Evolutionary conservation across 2,329 filamentous ascomycete species (phyloP).

Genomic region (Phyllosticta citrichinensis): DNA sequence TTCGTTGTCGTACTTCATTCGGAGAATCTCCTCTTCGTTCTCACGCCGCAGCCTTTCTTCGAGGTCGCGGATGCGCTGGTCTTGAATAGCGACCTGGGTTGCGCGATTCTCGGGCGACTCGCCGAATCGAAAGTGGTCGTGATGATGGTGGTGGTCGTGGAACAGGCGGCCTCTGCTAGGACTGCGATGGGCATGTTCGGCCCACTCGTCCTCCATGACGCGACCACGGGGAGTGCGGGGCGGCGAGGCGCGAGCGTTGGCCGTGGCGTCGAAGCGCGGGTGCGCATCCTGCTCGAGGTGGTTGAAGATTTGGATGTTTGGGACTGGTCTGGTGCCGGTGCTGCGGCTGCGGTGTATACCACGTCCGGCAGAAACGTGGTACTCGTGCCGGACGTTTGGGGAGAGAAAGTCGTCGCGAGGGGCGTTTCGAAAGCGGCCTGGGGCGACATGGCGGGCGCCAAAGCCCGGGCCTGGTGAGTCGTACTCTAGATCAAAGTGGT

Average conservation of each 20-base stretch:
- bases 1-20: constrained; percentile 10
- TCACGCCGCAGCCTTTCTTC: constrained; percentile 18
- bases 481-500: not conserved
- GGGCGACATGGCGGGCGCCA: not conserved
- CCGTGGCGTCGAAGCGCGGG: constrained; percentile 23
- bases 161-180: constrained; percentile 24
- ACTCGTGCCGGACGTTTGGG: constrained; percentile 19
- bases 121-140: constrained; percentile 8
- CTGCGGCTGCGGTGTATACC: constrained; percentile 36
- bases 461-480: not conserved
- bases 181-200: constrained; percentile 26
- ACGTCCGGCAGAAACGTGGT: constrained; percentile 9
- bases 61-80: constrained; percentile 3
- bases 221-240: constrained; percentile 18
- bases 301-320: constrained; percentile 39
- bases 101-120: constrained; percentile 15
- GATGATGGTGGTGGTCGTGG: constrained; percentile 16
- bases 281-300: constrained; percentile 30
- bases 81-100: constrained; percentile 3
- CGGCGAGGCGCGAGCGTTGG: constrained; percentile 20
- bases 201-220: constrained; percentile 23
- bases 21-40: constrained; percentile 19
- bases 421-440: constrained; percentile 11
- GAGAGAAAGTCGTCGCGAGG: constrained; percentile 21
- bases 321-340: constrained; percentile 32